These are phyloP conservation scores for Endocalyx cinctus DNA, from an alignment of 2,329 filamentous ascomycete genomes.

Conservation along the genomic window DNA sequence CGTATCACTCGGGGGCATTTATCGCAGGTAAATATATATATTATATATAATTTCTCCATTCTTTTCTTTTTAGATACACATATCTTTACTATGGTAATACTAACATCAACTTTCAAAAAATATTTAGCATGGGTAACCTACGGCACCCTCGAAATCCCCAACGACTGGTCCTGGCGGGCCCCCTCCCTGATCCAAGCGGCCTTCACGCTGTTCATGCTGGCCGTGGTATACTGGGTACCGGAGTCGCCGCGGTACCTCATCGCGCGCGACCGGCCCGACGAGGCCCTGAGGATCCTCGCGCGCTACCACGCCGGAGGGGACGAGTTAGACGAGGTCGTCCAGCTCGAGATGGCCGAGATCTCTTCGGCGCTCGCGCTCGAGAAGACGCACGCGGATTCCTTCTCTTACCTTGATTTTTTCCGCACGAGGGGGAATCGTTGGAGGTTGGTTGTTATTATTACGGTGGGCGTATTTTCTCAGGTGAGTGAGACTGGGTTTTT, in stretches of 20 bases:
- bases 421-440: constrained; percentile 15
- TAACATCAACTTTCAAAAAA: too few species aligned
- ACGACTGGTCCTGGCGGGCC: constrained; percentile 14
- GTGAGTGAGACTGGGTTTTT: too few species aligned
- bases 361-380: constrained; percentile 8
- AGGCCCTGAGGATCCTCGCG: constrained; percentile 10
- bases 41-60: too few species aligned
- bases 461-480: constrained; percentile 13
- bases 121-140: constrained; percentile 16
- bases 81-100: too few species aligned
- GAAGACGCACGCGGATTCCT: constrained; percentile 8
- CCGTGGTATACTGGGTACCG: constrained; percentile 13
- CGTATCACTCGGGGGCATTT: too few species aligned
- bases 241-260: constrained; percentile 24
- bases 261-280: constrained; percentile 16
- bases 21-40: too few species aligned
- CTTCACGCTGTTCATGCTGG: constrained; percentile 14
- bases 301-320: constrained; percentile 11
- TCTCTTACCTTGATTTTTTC: constrained; percentile 16
- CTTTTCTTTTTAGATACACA: too few species aligned
- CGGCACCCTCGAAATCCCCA: too few species aligned
- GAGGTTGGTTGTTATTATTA: constrained; percentile 12
- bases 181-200: constrained; percentile 17
- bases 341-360: constrained; percentile 15
- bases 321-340: constrained; percentile 15